Base-by-base conservation (phyloP, 371 early-diverging fungal genomes). In the Mucor saturninus region DNA sequence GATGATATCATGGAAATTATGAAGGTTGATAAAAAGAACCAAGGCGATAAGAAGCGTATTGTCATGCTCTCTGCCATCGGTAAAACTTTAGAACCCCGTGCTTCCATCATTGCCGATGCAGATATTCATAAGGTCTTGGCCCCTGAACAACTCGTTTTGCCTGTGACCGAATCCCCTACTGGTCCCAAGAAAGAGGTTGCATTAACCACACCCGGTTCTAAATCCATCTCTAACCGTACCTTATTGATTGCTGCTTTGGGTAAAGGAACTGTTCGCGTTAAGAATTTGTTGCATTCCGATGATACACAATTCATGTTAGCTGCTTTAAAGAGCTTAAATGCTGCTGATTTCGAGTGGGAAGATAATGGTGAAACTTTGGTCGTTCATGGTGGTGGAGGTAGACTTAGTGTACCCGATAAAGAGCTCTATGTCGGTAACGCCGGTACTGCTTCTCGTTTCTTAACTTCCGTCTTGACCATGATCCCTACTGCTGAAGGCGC, bases 291-390 rank as follows among this genome's bases (percentile, higher is more conserved):
- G 60, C 96, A 96, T 66, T 97, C 98, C 14, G 98, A 98, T 73
- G 98, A 98, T 73, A 97, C 98, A 2, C 97, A 97, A 66, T 95
- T 93, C 69, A 98, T 97, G 98, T 80, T 97, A 66, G 89, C 89
- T 48, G 96, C 97, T 21, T 79, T 98, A 58, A 87, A 94, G 68
- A 84, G 89, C 59, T 85, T 97, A 37, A 93, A 91, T 39, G 95
- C 92, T 10, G 93, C 94, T 54, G 77, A 86, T 9, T 95, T 92
- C 73, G 85, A 85, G 52, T 96, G 95, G 95, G 96, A 96, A 73
- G 91, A 98, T 69, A 87, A 91, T 66, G 98, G 97, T 31, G 91
- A 93, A 48, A 92, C 93, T 2, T 77, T 98, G 15, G 89, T 96
- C 2, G 90, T 98, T 4, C 79, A 79, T 3, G 98, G 98, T 52